Percentiles rank a stretch among this genome's conserved stretches.
Conservation (phyloP, 2,329 filamentous ascomycete genomes). For the Stachybotrys chlorohalonatus region DNA sequence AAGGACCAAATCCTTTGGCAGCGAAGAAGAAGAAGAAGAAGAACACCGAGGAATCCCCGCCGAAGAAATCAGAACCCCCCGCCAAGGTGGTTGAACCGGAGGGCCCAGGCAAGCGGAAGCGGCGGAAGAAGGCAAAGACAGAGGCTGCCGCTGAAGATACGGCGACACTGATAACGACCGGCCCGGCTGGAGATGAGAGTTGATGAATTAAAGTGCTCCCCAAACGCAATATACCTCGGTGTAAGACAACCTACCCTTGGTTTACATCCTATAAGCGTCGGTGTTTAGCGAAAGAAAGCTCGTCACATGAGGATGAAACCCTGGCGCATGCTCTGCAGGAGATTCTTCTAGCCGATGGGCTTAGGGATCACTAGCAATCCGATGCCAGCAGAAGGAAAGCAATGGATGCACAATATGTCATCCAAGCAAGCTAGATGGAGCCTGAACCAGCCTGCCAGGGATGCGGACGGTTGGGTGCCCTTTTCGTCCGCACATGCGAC, state of each 20-base stretch:
- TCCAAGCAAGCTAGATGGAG: no score
- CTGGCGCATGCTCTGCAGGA: background rate
- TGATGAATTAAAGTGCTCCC: constrained; percentile 3
- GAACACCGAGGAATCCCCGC: constrained; percentile 5
- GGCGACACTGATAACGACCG: background rate
- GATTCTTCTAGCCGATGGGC: background rate
- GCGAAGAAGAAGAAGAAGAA: constrained; percentile 60
- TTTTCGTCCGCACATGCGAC: no score
- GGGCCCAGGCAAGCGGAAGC: constrained; percentile 19
- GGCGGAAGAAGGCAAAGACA: constrained; percentile 20
- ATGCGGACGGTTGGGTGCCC: no score
- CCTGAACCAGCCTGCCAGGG: no score
- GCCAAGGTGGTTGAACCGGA: constrained; percentile 4
- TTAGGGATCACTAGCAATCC: background rate
- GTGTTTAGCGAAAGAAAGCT: background rate
- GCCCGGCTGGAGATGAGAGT: constrained; percentile 7
- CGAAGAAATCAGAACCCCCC: no score
- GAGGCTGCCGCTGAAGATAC: constrained; percentile 7
- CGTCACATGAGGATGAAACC: background rate
- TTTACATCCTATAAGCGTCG: no score
- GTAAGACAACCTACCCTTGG: no score
- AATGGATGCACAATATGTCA: no score
- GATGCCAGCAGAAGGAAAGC: background rate
- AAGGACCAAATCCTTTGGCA: constrained; percentile 62
- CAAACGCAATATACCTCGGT: no score